Base-by-base conservation (phyloP, 2,329 filamentous ascomycete species). In the Verticillium isaacii region DNA sequence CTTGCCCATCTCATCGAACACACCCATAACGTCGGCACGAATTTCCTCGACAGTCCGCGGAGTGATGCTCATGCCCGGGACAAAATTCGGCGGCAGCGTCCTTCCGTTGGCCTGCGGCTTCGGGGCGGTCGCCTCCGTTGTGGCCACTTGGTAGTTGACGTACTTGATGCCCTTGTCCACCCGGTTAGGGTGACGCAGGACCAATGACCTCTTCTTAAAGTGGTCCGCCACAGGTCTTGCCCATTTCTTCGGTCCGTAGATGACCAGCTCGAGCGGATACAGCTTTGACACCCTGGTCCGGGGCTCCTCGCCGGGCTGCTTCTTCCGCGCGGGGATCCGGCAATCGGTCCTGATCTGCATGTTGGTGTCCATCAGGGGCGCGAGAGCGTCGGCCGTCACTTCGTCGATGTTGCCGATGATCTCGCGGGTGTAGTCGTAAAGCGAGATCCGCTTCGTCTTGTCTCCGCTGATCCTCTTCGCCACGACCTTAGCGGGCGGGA, bases 1-100 rank as follows among this genome's bases (percentile, higher is more conserved):
- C 68, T 88, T 88, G 32, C 88, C 85, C 45, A 97, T 85, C 8
- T 89, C 89, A 76, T 97, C 93, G 69, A 99, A 97, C 71, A 98
- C 91, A 52, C 87, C 88, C 73, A 92, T 85, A 25, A 97, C 90
- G 62, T 97, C 93, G 65, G 87, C 88, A 11, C 90, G 89, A 63
- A 97, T 89, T 74, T 98, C 93, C 68, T 98, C 94, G 0, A 89
- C 87, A 0, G 91, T 94, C 36, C 92, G 85, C 57, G 72, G 75
- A 41, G 75, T 73, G 5, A 74, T 69, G 39, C 66, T 69, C n/a
- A 66, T 63, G 62, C 69, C 58, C n/a, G 58, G 58, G 7, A 25
- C 19, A 8, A 50, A 50, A 23, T 50, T 50, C 17, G n/a, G 11
- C 45, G 45, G 45, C 45, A 50, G 45, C 63, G 58, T 64, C 39